phyloP scores from a whole-genome alignment of 179 eudicot genomes.

The Heliamphora pulchella region DNA sequence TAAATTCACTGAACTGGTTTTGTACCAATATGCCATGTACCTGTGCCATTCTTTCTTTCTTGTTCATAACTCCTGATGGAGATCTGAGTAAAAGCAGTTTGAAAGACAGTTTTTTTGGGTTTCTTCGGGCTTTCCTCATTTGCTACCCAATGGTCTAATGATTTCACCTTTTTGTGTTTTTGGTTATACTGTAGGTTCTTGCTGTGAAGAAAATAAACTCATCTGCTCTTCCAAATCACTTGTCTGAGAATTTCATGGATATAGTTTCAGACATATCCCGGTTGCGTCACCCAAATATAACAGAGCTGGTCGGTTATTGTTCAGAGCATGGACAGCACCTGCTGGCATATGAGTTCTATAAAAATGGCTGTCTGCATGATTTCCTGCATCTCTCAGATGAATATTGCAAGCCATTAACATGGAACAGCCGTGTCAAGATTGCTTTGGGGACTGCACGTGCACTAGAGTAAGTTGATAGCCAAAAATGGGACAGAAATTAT shows the following conservation, averaged over 20 bases:
- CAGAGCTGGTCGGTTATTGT: constrained; percentile 88
- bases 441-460: constrained; percentile 98
- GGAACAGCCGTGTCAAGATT: constrained; percentile 94
- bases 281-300: constrained; percentile 74
- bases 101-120: neutral
- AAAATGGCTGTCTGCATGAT: constrained; percentile 78
- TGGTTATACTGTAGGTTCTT: constrained; percentile 44
- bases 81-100: neutral
- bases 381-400: constrained; percentile 85
- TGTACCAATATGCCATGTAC: neutral
- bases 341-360: constrained; percentile 73
- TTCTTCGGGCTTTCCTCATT: neutral
- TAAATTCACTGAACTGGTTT: neutral
- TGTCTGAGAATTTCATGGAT: constrained; percentile 60
- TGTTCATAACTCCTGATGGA: neutral
- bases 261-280: constrained; percentile 65
- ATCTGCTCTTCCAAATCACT: constrained; percentile 45
- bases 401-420: constrained; percentile 68
- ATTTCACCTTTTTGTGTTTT: constrained; percentile 12
- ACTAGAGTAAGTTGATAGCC: constrained; percentile 63
- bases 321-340: constrained; percentile 91
- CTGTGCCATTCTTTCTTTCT: neutral
- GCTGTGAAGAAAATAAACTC: constrained; percentile 92
- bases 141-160: neutral
- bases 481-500: neutral